phyloP scores from a whole-genome alignment of 768 basidiomycete species.

The Phaeotremella skinneri region DNA sequence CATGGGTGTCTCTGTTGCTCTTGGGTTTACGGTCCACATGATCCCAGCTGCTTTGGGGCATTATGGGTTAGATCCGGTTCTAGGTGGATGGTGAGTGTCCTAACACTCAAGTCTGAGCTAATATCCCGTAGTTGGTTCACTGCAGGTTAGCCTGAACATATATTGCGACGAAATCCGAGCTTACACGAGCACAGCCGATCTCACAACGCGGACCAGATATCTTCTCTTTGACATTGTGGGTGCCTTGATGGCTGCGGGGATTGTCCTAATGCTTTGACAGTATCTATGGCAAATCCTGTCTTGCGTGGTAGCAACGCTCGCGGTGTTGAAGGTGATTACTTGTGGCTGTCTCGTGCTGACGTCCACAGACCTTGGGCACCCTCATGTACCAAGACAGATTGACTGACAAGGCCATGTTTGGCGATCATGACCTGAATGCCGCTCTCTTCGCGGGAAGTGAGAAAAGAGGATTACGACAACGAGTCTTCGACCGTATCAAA shows the following conservation, averaged over 20 bases:
- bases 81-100: slow-evolving; percentile 7
- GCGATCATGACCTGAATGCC: no score
- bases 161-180: no score
- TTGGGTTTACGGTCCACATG: slow-evolving; percentile 21
- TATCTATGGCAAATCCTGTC: slow-evolving; percentile 1
- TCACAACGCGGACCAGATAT: not conserved
- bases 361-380: not conserved
- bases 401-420: no score
- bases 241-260: not conserved
- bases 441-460: no score
- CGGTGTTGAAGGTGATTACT: not conserved
- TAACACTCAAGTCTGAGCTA: not conserved
- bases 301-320: not conserved
- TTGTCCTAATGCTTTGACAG: no score
- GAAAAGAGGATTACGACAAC: no score
- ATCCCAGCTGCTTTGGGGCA: slow-evolving; percentile 22
- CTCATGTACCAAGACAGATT: no score
- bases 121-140: not conserved
- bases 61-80: slow-evolving; percentile 20
- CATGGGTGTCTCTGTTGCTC: slow-evolving; percentile 18
- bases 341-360: not conserved
- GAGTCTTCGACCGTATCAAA: no score
- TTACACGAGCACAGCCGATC: not conserved
- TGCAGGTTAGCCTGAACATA: not conserved
- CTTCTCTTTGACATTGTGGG: not conserved